Conservation (phyloP, 2,329 filamentous ascomycete genomes). For the Teratosphaeria gauchensis region DNA sequence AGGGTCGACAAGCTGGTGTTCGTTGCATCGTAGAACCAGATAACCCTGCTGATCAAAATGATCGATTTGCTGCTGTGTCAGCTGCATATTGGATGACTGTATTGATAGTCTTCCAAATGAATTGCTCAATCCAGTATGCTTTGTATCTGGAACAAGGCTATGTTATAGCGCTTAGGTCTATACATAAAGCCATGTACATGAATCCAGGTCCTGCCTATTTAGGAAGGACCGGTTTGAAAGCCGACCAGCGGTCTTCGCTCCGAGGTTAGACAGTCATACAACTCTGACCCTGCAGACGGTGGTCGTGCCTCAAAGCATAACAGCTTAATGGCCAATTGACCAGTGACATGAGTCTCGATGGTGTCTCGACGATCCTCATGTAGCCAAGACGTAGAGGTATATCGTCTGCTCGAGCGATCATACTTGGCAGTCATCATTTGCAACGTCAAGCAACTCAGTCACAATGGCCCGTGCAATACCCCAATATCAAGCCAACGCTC, state of each 20-base stretch:
- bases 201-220: not conserved
- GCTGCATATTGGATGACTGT: conserved; percentile 9
- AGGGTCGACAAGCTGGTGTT: conserved; percentile 15
- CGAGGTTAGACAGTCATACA: not conserved
- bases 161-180: not conserved
- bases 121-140: too few relatives aligned
- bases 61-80: conserved; percentile 13
- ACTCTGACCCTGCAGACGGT: not conserved
- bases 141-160: not conserved
- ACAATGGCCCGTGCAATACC: conserved; percentile 1
- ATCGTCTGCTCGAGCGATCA: not conserved
- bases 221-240: not conserved
- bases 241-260: not conserved
- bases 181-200: not conserved
- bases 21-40: conserved; percentile 11
- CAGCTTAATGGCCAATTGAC: not conserved
- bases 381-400: not conserved
- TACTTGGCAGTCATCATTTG: not conserved
- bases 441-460: not conserved
- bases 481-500: conserved; percentile 6
- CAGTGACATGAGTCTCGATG: not conserved
- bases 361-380: not conserved
- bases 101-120: too few relatives aligned
- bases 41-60: conserved; percentile 16
- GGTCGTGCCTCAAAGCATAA: not conserved